These are phyloP conservation scores for Micractinium sp. DNA, from an alignment of 139 green algal species.

Conservation along the genomic window DNA sequence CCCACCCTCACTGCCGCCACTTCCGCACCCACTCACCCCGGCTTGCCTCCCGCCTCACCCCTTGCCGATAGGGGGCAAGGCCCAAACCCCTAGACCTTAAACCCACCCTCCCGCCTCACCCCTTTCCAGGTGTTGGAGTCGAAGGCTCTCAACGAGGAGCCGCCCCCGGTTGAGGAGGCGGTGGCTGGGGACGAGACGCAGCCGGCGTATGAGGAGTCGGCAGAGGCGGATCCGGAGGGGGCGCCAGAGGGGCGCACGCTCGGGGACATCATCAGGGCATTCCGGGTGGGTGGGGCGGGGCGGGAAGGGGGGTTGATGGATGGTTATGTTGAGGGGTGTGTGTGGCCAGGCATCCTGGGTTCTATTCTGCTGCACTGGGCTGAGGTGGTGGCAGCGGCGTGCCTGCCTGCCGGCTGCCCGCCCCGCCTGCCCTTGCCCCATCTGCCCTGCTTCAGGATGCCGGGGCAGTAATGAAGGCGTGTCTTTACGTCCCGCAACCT, in stretches of 20 bases:
- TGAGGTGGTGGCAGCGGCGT: no score
- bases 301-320: no score
- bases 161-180: constrained; percentile 19
- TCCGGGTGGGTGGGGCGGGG: not conserved
- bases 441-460: no score
- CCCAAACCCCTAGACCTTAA: not conserved
- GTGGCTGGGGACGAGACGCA: constrained; percentile 23
- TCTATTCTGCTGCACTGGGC: no score
- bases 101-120: not conserved
- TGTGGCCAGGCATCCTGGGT: no score
- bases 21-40: no score
- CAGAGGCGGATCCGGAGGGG: not conserved
- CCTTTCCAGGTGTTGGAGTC: constrained; percentile 46
- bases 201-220: not conserved
- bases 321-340: no score
- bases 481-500: no score
- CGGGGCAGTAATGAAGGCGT: no score
- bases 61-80: not conserved
- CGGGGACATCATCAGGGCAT: not conserved
- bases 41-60: not conserved
- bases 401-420: no score
- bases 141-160: constrained; percentile 29
- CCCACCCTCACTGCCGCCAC: no score
- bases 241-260: not conserved
- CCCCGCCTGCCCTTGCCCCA: no score